Evolutionary conservation across 805 yeast species (phyloP).

Genomic region (Ogataea philodendri): DNA sequence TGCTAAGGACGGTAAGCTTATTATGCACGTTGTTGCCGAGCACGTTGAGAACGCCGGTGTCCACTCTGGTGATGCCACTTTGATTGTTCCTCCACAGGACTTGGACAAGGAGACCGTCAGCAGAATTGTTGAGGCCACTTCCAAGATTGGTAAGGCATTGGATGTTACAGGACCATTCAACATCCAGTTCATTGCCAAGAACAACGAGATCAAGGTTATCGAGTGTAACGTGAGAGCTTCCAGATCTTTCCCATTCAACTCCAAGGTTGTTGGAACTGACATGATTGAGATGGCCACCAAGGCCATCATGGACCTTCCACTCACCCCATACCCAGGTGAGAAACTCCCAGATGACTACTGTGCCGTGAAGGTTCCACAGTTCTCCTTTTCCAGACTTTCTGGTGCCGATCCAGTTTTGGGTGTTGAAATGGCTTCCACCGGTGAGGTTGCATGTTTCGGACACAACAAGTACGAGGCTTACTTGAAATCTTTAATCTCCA

Average conservation of each 20-base stretch:
- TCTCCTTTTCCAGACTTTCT: conserved; percentile 92
- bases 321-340: conserved; percentile 86
- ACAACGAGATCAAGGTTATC: conserved; percentile 93
- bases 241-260: conserved; percentile 98
- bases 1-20: conserved; percentile 88
- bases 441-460: conserved; percentile 98
- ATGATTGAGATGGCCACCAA: conserved; percentile 96
- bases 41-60: conserved; percentile 99
- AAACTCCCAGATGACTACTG: conserved; percentile 90
- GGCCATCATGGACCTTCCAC: conserved; percentile 86
- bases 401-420: conserved; percentile 98
- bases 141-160: conserved; percentile 91
- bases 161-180: conserved; percentile 97
- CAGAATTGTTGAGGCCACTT: conserved; percentile 92
- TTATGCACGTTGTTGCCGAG: conserved; percentile 97
- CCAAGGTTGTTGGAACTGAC: conserved; percentile 95
- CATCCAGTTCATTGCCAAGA: conserved; percentile 94
- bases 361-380: conserved; percentile 96
- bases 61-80: conserved; percentile 98
- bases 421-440: conserved; percentile 99
- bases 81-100: conserved; percentile 96
- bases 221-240: conserved; percentile 99
- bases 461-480: conserved; percentile 96
- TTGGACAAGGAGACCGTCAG: conserved; percentile 86
- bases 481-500: conserved; percentile 87